Base-by-base conservation (phyloP, 345 rosid genomes). In the Sonneratia caseolaris region DNA sequence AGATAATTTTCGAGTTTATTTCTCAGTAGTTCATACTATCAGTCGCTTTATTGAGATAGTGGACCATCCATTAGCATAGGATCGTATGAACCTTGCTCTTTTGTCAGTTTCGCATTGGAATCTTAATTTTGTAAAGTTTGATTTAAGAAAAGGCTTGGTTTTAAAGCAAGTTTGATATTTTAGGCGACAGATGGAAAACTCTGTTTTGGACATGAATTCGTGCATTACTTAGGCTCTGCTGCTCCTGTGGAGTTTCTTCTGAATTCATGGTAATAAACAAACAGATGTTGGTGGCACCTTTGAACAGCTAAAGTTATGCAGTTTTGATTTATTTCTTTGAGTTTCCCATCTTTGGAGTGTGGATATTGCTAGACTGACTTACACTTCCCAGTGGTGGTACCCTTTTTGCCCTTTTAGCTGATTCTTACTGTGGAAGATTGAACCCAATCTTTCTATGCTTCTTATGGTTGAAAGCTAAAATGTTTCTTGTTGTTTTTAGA, bases 401-500 rank as follows among this genome's bases (percentile, higher is more conserved):
- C 64, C 12, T 57, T 9, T 57, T 57, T 18, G 64, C n/a, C 9
- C 64, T 57, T n/a, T 7, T 22, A 57, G n/a, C 35, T 57, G 9
- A 22, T 8, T 22, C 64, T 22, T 22, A 21, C 64, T 9, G 40
- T 61, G 55, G 74, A 61, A 40, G 16, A 27, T 19, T 42, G 49
- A 64, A 37, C 37, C 19, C n/a, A 7, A 7, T 13, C 64, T 37
- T 64, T n/a, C 40, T 68, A 67, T 66, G 15, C 42, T 0, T 16
- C 14, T n/a, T 27, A 43, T n/a, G 61, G 32, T 47, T 9, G 37
- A 19, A 36, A 7, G 40, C 37, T 48, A 3, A 32, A 42, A 47
- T 72, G 70, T 36, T 71, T 71, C 59, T 56, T 74, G 37, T 64
- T 64, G 1, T 66, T 77, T 47, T 64, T 77, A 92, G 97, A 78